Conservation (phyloP, 352 stramenopile species). For the Phytophthora vignae region DNA sequence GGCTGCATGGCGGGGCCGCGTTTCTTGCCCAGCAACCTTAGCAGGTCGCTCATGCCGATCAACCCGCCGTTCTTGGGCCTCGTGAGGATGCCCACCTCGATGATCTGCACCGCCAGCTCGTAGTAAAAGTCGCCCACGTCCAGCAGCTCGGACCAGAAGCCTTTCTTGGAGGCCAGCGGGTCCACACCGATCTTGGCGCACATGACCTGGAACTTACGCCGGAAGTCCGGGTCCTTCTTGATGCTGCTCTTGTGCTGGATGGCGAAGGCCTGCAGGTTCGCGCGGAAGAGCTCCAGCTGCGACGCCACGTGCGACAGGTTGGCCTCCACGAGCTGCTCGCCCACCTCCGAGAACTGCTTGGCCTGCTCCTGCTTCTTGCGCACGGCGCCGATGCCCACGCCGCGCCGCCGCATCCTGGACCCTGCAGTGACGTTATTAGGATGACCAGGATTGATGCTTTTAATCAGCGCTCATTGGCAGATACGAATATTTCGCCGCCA, state of each 20-base stretch:
- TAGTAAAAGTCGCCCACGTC: constrained; percentile 99
- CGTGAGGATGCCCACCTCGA: constrained; percentile 97
- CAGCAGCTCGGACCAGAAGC: constrained; percentile 97
- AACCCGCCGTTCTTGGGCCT: constrained; percentile 86
- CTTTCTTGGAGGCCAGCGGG: constrained; percentile 97
- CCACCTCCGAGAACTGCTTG: constrained; percentile 88
- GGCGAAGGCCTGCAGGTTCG: constrained; percentile 93
- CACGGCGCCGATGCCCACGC: constrained; percentile 86
- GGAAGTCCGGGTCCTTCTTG: constrained; percentile 95
- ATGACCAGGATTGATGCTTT: background rate
- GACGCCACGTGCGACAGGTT: constrained; percentile 83
- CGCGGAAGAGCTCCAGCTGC: constrained; percentile 92
- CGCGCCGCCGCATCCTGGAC: constrained; percentile 63
- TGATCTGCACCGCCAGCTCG: constrained; percentile 99
- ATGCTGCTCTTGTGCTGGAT: constrained; percentile 96
- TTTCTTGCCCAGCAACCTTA: constrained; percentile 77
- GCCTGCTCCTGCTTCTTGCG: constrained; percentile 90
- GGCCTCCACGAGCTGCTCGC: constrained; percentile 81
- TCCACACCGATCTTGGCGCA: constrained; percentile 97
- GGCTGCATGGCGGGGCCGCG: constrained; percentile 70
- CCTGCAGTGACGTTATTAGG: background rate
- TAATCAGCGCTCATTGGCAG: constrained; percentile 9
- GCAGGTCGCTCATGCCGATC: constrained; percentile 83
- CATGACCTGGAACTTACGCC: constrained; percentile 96
- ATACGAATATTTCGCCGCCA: constrained; percentile 10